Conservation (phyloP, 164 flowering plant species). For the Santalum album region DNA sequence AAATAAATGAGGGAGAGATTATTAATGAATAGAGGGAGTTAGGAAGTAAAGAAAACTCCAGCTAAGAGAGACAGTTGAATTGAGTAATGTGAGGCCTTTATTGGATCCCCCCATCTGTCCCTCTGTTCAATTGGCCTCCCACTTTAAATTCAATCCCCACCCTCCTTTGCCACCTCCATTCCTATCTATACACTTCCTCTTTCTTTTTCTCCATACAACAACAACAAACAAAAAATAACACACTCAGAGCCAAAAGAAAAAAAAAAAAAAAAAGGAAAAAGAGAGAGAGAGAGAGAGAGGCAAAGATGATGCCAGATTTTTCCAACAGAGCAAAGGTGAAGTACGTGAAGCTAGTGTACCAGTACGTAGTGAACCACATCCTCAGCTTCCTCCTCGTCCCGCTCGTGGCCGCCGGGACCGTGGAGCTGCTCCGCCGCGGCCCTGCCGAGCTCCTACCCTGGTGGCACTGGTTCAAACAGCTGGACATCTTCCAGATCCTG, state of each 20-base stretch:
- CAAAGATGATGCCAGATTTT: neutral
- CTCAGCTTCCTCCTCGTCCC: neutral
- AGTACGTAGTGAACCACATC: neutral
- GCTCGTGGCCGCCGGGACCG: neutral
- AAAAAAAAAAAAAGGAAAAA: neutral
- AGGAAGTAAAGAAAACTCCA: too few species aligned
- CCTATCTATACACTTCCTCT: neutral
- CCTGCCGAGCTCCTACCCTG: neutral
- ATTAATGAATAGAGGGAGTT: too few species aligned
- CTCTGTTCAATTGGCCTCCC: neutral
- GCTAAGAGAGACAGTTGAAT: too few species aligned
- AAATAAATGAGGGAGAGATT: too few species aligned
- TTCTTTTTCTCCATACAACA: neutral
- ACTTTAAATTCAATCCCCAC: neutral
- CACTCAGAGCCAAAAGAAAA: neutral
- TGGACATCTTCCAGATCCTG: neutral
- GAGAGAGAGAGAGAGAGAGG: neutral
- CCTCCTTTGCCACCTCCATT: neutral
- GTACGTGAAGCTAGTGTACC: slow-evolving; percentile 3
- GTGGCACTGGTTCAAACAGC: neutral
- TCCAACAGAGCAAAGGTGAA: neutral
- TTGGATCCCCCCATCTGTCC: neutral
- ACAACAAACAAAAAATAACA: neutral
- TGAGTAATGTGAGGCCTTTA: neutral
- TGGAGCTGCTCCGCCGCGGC: neutral